phyloP scores from a whole-genome alignment of 2,329 filamentous ascomycete genomes.

The Tolypocladium capitatum region DNA sequence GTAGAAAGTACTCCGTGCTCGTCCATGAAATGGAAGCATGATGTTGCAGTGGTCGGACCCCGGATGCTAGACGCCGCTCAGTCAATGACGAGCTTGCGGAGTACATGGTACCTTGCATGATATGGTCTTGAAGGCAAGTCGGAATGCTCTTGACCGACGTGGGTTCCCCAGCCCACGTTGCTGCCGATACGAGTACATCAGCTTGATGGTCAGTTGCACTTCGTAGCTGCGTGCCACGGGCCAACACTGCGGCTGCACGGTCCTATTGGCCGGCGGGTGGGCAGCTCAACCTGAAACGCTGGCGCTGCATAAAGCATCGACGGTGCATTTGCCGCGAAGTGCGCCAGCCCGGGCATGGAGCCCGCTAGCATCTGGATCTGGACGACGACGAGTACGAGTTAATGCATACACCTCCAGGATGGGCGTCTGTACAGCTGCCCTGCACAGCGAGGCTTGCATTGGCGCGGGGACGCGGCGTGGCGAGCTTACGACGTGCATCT shows the following conservation, averaged over 20 bases:
- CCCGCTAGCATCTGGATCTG: background rate
- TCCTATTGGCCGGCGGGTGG: conserved; percentile 15
- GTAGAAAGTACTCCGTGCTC: no score
- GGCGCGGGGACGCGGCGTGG: background rate
- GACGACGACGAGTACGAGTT: background rate
- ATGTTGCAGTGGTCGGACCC: no score
- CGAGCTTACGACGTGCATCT: background rate
- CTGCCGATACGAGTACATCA: background rate
- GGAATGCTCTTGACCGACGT: background rate
- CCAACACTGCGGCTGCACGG: conserved; percentile 10
- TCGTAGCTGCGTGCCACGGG: conserved; percentile 1
- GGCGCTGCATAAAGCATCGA: conserved; percentile 19
- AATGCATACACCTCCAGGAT: background rate
- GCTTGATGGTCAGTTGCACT: background rate
- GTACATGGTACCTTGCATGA: background rate
- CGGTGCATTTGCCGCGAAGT: conserved; percentile 3
- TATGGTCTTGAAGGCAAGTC: background rate
- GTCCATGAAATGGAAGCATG: no score
- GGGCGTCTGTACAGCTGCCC: background rate
- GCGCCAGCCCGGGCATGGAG: background rate
- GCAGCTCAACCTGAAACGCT: conserved; percentile 19
- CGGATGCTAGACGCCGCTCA: background rate
- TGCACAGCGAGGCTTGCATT: background rate
- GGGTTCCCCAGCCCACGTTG: background rate
- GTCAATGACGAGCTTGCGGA: background rate